These are phyloP conservation scores for Gillenia trifoliata DNA, from an alignment of 306 rosid genomes.

Conservation along the genomic window DNA sequence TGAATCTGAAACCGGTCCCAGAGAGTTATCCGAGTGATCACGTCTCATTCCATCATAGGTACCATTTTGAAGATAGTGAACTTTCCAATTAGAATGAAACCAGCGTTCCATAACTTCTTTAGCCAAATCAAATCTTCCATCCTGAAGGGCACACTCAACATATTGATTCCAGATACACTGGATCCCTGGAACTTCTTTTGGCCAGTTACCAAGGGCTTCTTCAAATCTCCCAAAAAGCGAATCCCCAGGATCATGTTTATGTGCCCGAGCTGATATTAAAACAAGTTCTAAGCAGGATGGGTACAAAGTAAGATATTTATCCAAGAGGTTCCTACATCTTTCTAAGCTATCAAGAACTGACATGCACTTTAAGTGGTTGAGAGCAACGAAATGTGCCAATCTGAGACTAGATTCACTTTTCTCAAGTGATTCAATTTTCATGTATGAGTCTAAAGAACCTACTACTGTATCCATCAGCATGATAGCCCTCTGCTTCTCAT, in stretches of 20 bases:
- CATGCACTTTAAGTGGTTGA: slow-evolving; percentile 73
- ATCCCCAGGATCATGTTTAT: slow-evolving; percentile 34
- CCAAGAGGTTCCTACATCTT: slow-evolving; percentile 46
- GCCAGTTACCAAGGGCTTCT: slow-evolving; percentile 69
- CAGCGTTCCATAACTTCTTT: slow-evolving; percentile 65
- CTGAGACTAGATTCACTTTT: slow-evolving; percentile 45
- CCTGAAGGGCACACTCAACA: slow-evolving; percentile 52
- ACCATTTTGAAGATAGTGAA: slow-evolving; percentile 27
- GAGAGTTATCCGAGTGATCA: slow-evolving; percentile 34
- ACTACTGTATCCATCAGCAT: slow-evolving; percentile 59
- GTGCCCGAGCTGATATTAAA: slow-evolving; percentile 43
- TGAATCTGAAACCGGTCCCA: slow-evolving; percentile 33
- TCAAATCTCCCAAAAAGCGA: slow-evolving; percentile 54
- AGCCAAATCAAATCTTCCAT: slow-evolving; percentile 46
- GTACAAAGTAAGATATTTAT: slow-evolving; percentile 54
- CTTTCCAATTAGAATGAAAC: slow-evolving; percentile 59
- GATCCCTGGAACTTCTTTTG: slow-evolving; percentile 72
- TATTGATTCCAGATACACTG: slow-evolving; percentile 93
- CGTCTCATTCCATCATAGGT: slow-evolving; percentile 11
- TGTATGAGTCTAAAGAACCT: slow-evolving; percentile 39
- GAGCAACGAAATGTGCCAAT: slow-evolving; percentile 64
- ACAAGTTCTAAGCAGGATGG: slow-evolving; percentile 81
- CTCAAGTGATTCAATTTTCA: slow-evolving; percentile 42
- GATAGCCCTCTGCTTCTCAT: slow-evolving; percentile 63
- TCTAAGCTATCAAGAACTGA: slow-evolving; percentile 58